Evolutionary conservation across 2,329 filamentous ascomycete species (phyloP).

Genomic region (Eutypa lata): DNA sequence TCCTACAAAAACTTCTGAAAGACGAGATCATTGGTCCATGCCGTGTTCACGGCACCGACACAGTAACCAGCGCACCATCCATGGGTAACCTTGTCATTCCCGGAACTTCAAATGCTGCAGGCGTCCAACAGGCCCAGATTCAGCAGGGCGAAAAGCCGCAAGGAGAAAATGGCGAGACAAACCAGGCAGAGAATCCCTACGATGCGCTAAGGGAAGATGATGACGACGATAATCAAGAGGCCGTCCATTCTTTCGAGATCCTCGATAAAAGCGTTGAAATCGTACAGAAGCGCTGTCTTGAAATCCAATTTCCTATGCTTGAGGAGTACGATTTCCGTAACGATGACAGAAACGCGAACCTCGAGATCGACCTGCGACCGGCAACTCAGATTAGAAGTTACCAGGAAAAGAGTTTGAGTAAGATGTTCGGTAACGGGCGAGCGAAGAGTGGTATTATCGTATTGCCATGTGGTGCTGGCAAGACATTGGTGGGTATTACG

Average conservation of each 20-base stretch:
- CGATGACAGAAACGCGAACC: constrained; percentile 81
- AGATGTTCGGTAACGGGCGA: constrained; percentile 98
- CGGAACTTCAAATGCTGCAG: constrained; percentile 89
- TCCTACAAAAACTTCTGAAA: constrained; percentile 82
- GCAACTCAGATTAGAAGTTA: constrained; percentile 88
- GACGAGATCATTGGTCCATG: constrained; percentile 79
- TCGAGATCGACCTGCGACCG: constrained; percentile 91
- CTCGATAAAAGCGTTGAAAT: constrained; percentile 75
- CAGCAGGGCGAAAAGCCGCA: constrained; percentile 39
- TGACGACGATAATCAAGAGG: constrained; percentile 81
- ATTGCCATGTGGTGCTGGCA: constrained; percentile 91
- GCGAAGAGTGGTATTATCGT: constrained; percentile 98
- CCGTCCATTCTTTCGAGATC: constrained; percentile 93
- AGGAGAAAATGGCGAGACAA: constrained; percentile 45
- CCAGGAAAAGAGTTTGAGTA: constrained; percentile 94
- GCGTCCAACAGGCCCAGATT: constrained; percentile 68
- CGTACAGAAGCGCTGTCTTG: constrained; percentile 86
- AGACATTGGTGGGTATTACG: constrained; percentile 97
- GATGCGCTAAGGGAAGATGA: constrained; percentile 74
- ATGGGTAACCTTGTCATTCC: constrained; percentile 88
- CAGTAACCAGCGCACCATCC: constrained; percentile 81
- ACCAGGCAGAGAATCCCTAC: constrained; percentile 66
- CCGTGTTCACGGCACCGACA: constrained; percentile 67
- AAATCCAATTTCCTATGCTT: constrained; percentile 80
- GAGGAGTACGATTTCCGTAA: constrained; percentile 98